A percentile compares a stretch with the other conserved stretches of the same genome.
Evolutionary conservation across 768 basidiomycete genomes (phyloP).

Genomic region (Rossbeevera mucosa): DNA sequence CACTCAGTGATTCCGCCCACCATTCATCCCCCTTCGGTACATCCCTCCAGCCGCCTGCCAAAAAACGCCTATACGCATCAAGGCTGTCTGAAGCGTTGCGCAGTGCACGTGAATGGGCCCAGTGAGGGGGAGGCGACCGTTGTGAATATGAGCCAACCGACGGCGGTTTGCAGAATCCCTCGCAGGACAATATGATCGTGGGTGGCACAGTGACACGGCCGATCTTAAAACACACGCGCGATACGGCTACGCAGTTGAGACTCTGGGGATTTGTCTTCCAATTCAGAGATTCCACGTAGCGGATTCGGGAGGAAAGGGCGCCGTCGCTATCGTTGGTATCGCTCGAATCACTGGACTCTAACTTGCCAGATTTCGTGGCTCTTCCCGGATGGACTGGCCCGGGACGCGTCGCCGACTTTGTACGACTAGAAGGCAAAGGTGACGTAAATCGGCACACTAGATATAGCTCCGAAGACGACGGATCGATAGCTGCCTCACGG

Average conservation of each 20-base stretch:
- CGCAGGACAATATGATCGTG: slow-evolving; percentile 49
- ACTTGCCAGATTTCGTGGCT: background rate
- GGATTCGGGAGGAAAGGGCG: background rate
- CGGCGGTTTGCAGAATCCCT: slow-evolving; percentile 42
- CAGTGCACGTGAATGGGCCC: slow-evolving; percentile 6
- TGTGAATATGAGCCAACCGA: slow-evolving; percentile 9
- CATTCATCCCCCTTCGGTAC: slow-evolving; percentile 53
- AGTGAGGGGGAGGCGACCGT: slow-evolving; percentile 11
- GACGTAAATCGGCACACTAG: slow-evolving; percentile 14
- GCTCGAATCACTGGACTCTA: background rate
- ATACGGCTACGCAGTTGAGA: slow-evolving; percentile 46
- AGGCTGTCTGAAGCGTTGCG: slow-evolving; percentile 11
- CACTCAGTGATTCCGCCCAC: slow-evolving; percentile 57
- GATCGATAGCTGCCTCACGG: background rate
- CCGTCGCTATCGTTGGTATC: background rate
- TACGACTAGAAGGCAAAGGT: background rate
- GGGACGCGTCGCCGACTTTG: background rate
- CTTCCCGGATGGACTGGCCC: no score
- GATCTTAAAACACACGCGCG: slow-evolving; percentile 62
- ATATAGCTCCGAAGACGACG: slow-evolving; percentile 8
- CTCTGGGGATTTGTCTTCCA: slow-evolving; percentile 48
- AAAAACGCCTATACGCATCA: slow-evolving; percentile 39
- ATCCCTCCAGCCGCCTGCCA: slow-evolving; percentile 57
- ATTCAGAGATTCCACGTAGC: background rate
- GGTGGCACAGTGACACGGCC: slow-evolving; percentile 72